Evolutionary conservation across 2,329 filamentous ascomycete species (phyloP).

Genomic region (Thermoascus crustaceus): DNA sequence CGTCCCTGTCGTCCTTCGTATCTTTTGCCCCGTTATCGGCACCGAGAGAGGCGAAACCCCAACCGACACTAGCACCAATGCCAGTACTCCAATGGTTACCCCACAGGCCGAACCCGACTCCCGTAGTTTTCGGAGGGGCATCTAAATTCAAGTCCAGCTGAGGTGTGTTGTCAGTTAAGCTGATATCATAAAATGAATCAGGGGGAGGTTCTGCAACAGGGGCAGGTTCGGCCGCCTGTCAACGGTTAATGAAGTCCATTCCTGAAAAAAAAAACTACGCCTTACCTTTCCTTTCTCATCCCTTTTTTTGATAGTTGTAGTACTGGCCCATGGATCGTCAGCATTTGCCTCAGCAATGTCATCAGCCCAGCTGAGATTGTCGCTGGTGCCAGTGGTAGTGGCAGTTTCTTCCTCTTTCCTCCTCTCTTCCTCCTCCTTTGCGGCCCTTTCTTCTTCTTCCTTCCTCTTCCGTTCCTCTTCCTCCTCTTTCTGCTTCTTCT

Average conservation of each 20-base stretch:
- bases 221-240: constrained; percentile 26
- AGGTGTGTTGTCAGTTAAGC: constrained; percentile 53
- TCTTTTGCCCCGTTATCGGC: constrained; percentile 22
- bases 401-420: constrained; percentile 22
- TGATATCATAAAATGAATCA: constrained; percentile 61
- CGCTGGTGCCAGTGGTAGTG: constrained; percentile 21
- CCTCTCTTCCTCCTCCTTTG: constrained; percentile 25
- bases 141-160: constrained; percentile 51
- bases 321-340: constrained; percentile 46
- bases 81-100: constrained; percentile 53
- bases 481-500: constrained; percentile 27
- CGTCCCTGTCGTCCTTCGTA: constrained; percentile 19
- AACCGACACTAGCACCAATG: constrained; percentile 40
- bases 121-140: constrained; percentile 33
- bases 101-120: constrained; percentile 45
- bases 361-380: constrained; percentile 39
- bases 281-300: constrained; percentile 50
- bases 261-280: no score
- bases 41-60: constrained; percentile 35
- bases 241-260: no score
- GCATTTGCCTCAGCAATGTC: constrained; percentile 30
- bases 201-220: constrained; percentile 27
- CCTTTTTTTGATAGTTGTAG: constrained; percentile 44
- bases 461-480: constrained; percentile 24
- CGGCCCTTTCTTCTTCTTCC: constrained; percentile 19